Percentiles rank a stretch among this genome's conserved stretches.
Evolutionary conservation across 441 rosid genomes (phyloP).

Genomic region (Macaranga tanarius): DNA sequence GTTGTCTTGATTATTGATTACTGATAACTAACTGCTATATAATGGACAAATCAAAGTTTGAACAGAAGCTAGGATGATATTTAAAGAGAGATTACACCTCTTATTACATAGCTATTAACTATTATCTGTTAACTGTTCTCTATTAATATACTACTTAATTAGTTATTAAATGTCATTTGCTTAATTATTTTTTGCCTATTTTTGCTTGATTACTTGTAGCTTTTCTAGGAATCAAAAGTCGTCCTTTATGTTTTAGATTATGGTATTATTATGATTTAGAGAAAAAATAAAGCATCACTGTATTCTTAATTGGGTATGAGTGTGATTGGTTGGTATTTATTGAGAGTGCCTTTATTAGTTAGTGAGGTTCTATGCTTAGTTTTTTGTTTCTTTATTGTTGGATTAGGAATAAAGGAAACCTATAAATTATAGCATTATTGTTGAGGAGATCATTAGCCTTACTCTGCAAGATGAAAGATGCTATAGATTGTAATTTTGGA

Average conservation of each 20-base stretch:
- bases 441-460: not conserved
- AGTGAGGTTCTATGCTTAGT: too few relatives aligned
- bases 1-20: too few relatives aligned
- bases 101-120: too few relatives aligned
- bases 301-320: not conserved
- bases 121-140: too few relatives aligned
- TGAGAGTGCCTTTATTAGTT: conserved; percentile 9
- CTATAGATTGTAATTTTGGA: not conserved
- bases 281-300: not conserved
- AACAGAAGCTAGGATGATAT: too few relatives aligned
- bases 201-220: not conserved
- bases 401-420: not conserved
- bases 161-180: too few relatives aligned
- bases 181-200: too few relatives aligned
- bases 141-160: too few relatives aligned
- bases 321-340: not conserved
- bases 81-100: too few relatives aligned
- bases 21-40: too few relatives aligned
- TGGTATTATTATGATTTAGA: not conserved
- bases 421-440: not conserved
- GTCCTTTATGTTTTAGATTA: not conserved
- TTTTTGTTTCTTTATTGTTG: not conserved
- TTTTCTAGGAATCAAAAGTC: not conserved
- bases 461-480: not conserved
- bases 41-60: too few relatives aligned